phyloP scores from a whole-genome alignment of 2,329 filamentous ascomycete genomes.

The Trichoderma endophyticum region DNA sequence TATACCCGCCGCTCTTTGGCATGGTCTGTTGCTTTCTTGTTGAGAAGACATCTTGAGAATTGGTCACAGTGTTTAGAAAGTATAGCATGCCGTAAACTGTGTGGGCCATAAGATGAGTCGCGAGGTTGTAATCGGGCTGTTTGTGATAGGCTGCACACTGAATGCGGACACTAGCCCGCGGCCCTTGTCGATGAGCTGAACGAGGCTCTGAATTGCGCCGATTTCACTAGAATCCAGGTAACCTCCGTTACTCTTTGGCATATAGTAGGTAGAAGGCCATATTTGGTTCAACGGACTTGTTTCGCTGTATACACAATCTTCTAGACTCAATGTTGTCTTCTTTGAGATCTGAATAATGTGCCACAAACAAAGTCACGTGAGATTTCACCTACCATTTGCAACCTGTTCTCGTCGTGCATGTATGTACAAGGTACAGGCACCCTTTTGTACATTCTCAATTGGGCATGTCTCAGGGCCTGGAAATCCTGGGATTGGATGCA shows the following conservation, averaged over 20 bases:
- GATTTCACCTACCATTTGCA: not conserved
- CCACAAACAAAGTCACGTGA: not conserved
- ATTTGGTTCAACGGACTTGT: not conserved
- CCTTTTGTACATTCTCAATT: not conserved
- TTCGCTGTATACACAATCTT: not conserved
- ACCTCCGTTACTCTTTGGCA: not conserved
- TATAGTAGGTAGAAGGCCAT: not conserved
- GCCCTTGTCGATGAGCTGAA: not conserved
- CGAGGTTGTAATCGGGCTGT: not conserved
- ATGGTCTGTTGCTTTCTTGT: no score
- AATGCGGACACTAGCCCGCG: not conserved
- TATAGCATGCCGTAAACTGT: not conserved
- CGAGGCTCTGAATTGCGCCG: not conserved
- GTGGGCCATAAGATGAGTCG: not conserved
- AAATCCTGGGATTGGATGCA: not conserved
- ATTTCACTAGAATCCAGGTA: not conserved
- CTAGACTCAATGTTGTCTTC: not conserved
- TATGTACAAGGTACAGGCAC: not conserved
- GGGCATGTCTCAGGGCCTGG: not conserved
- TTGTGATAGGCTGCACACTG: not conserved
- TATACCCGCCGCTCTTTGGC: no score
- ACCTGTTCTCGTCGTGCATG: not conserved
- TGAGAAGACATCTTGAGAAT: not conserved
- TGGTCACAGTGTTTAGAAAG: not conserved
- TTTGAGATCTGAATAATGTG: not conserved